These are phyloP conservation scores for Pachysandra terminalis DNA, from an alignment of 164 flowering plant genomes.

Conservation along the genomic window DNA sequence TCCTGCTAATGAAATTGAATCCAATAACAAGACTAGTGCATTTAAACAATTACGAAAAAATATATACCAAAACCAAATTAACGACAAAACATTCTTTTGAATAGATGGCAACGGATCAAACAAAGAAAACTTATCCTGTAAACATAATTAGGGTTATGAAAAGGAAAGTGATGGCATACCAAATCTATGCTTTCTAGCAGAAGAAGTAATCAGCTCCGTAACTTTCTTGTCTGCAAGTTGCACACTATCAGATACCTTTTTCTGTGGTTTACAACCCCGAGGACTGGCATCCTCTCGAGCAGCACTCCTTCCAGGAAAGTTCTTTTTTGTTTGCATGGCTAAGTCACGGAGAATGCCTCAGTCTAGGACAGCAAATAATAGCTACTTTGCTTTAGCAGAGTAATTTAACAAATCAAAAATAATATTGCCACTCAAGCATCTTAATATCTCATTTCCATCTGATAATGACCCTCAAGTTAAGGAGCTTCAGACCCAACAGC, in stretches of 20 bases:
- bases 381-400: slow-evolving; percentile 7
- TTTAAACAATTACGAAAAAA: too few relatives aligned
- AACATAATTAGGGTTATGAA: background rate
- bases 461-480: background rate
- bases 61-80: too few relatives aligned
- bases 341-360: background rate
- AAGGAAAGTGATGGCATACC: slow-evolving; percentile 29
- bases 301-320: slow-evolving; percentile 41
- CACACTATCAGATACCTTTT: slow-evolving; percentile 45
- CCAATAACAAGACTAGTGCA: too few relatives aligned
- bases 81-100: too few relatives aligned
- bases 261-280: slow-evolving; percentile 52
- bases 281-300: slow-evolving; percentile 46
- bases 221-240: slow-evolving; percentile 51
- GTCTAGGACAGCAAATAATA: slow-evolving; percentile 7
- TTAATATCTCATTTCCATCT: background rate
- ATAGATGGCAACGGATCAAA: background rate
- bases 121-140: background rate
- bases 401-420: background rate
- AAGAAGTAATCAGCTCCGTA: slow-evolving; percentile 70
- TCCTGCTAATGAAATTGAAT: too few relatives aligned
- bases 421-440: background rate
- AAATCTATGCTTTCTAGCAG: slow-evolving; percentile 56
- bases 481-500: background rate
- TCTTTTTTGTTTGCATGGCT: slow-evolving; percentile 78